Percentiles rank a stretch among this genome's conserved stretches.
These are phyloP conservation scores for Quercus rubra DNA, from an alignment of 306 rosid genomes.

Conservation along the genomic window DNA sequence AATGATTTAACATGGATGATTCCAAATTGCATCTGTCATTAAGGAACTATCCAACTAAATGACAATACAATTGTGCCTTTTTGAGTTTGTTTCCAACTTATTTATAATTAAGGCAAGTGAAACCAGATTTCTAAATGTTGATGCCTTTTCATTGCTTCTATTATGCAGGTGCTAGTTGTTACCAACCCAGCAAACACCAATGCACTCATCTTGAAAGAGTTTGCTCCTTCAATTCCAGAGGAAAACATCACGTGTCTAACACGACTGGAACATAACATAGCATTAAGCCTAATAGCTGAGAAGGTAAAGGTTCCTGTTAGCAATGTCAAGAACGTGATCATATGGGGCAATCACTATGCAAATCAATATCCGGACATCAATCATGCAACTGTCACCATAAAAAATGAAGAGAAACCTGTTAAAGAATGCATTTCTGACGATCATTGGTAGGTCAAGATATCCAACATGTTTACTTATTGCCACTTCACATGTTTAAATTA, in stretches of 20 bases:
- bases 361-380: constrained; percentile 87
- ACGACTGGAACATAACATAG: constrained; percentile 85
- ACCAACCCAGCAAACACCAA: constrained; percentile 97
- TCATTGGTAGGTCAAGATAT: constrained; percentile 47
- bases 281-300: constrained; percentile 86
- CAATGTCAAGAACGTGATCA: constrained; percentile 74
- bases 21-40: too few species aligned
- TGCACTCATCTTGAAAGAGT: constrained; percentile 80
- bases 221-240: constrained; percentile 78
- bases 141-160: constrained; percentile 6
- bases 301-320: constrained; percentile 59
- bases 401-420: constrained; percentile 42
- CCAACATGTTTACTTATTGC: constrained; percentile 1
- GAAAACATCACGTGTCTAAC: constrained; percentile 83
- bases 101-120: too few species aligned
- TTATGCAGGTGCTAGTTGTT: constrained; percentile 74
- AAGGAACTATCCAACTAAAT: too few species aligned
- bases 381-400: constrained; percentile 59
- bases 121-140: neutral
- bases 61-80: too few species aligned
- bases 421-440: constrained; percentile 54
- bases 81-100: too few species aligned
- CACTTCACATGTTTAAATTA: neutral
- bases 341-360: constrained; percentile 97
- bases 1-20: too few species aligned